These are phyloP conservation scores for Lachancea sp. DNA, from an alignment of 805 yeast genomes.

Conservation along the genomic window DNA sequence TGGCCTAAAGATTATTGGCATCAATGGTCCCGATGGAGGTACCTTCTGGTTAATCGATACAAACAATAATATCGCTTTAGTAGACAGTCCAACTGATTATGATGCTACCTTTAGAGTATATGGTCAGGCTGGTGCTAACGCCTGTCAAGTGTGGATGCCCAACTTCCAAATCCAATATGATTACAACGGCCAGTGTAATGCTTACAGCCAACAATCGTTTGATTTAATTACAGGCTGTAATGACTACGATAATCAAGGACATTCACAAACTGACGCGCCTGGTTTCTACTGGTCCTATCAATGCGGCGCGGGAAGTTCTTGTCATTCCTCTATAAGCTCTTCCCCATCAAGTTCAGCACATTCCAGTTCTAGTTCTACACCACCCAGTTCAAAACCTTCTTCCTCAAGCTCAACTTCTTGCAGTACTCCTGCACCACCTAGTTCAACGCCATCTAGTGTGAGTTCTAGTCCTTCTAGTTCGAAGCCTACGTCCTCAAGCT, in stretches of 20 bases:
- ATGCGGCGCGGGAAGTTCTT: background rate
- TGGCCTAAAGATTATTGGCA: constrained; percentile 26
- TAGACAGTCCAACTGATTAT: constrained; percentile 27
- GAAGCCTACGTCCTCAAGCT: constrained; percentile 3
- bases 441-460: constrained; percentile 5
- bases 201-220: constrained; percentile 14
- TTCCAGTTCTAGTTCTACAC: constrained; percentile 3
- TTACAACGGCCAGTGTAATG: constrained; percentile 26
- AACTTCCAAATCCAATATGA: constrained; percentile 31
- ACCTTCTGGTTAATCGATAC: constrained; percentile 23
- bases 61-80: constrained; percentile 17
- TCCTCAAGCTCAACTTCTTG: background rate
- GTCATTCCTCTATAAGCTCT: background rate
- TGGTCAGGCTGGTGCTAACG: constrained; percentile 13
- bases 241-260: constrained; percentile 22
- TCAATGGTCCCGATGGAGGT: constrained; percentile 24
- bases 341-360: constrained; percentile 1
- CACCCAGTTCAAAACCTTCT: background rate
- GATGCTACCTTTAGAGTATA: constrained; percentile 24
- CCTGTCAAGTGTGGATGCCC: constrained; percentile 20
- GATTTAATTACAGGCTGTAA: constrained; percentile 28
- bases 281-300: constrained; percentile 21
- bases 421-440: background rate
- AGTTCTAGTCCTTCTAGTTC: background rate
- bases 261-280: constrained; percentile 28